These are phyloP conservation scores for Phlebopus sp. DNA, from an alignment of 1,284 basidiomycete genomes.

Conservation along the genomic window DNA sequence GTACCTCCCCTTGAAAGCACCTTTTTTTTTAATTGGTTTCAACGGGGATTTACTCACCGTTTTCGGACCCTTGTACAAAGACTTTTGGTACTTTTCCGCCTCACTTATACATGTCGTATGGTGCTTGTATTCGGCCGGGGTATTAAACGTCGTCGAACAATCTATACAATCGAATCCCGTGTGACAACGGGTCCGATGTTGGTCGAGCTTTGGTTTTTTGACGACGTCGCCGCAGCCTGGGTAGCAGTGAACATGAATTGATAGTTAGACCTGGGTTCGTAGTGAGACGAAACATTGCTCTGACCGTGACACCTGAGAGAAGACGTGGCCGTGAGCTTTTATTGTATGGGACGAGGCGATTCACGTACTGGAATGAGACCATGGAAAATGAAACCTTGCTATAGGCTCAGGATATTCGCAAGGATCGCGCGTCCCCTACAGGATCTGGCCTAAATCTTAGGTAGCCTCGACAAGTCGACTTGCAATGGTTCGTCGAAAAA, in stretches of 20 bases:
- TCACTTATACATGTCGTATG: slow-evolving; percentile 87
- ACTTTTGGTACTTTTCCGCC: slow-evolving; percentile 90
- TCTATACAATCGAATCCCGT: slow-evolving; percentile 84
- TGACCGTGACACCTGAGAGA: slow-evolving; percentile 10
- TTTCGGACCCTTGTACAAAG: slow-evolving; percentile 51
- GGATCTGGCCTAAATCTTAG: no score
- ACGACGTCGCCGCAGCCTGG: slow-evolving; percentile 79
- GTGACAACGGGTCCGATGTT: slow-evolving; percentile 59
- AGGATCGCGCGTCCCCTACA: no score
- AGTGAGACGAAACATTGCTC: neutral
- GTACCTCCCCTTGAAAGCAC: neutral
- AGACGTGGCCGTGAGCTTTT: slow-evolving; percentile 4
- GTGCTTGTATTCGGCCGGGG: slow-evolving; percentile 72
- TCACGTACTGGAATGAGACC: slow-evolving; percentile 35
- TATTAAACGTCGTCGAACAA: slow-evolving; percentile 78
- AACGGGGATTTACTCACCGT: slow-evolving; percentile 13
- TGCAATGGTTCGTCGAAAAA: no score
- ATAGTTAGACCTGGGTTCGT: neutral
- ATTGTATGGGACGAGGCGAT: neutral
- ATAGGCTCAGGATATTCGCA: no score
- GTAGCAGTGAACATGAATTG: no score
- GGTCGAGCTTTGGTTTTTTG: slow-evolving; percentile 88
- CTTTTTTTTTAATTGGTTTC: no score
- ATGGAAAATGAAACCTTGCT: slow-evolving; percentile 8
- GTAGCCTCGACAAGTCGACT: no score